A percentile compares a stretch with the other conserved stretches of the same genome.
Evolutionary conservation across 352 stramenopile species (phyloP).

Genomic region (Phytophthora sp.): DNA sequence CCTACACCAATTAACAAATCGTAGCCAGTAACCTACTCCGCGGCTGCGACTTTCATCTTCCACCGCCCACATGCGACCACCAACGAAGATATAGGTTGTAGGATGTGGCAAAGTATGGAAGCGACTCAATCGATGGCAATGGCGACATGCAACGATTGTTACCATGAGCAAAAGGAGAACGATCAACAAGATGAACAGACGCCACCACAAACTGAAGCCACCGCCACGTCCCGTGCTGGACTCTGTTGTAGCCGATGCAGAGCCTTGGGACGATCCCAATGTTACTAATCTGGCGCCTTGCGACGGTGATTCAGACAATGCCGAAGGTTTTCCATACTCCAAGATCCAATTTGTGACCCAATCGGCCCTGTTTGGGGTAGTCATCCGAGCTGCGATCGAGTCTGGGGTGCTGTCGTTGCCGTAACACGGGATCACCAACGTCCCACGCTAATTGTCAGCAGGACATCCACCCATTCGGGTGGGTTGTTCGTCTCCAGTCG

Average conservation of each 20-base stretch:
- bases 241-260: constrained; percentile 29
- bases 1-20: constrained; percentile 36
- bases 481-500: background rate
- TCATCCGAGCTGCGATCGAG: constrained; percentile 9
- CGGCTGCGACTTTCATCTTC: constrained; percentile 23
- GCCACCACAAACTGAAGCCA: constrained; percentile 29
- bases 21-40: constrained; percentile 29
- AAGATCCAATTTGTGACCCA: constrained; percentile 40
- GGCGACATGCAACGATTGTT: constrained; percentile 27
- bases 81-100: constrained; percentile 37
- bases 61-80: constrained; percentile 36
- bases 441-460: constrained; percentile 14
- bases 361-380: constrained; percentile 14
- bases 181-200: constrained; percentile 30
- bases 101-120: constrained; percentile 26
- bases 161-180: constrained; percentile 30
- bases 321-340: constrained; percentile 4
- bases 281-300: constrained; percentile 20
- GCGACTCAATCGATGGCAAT: constrained; percentile 31
- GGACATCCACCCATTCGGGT: constrained; percentile 20
- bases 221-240: background rate
- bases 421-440: constrained; percentile 47
- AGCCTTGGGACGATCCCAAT: constrained; percentile 16
- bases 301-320: constrained; percentile 7
- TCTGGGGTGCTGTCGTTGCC: constrained; percentile 18